phyloP scores from a whole-genome alignment of 768 basidiomycete species.

The Amanita thiersii region DNA sequence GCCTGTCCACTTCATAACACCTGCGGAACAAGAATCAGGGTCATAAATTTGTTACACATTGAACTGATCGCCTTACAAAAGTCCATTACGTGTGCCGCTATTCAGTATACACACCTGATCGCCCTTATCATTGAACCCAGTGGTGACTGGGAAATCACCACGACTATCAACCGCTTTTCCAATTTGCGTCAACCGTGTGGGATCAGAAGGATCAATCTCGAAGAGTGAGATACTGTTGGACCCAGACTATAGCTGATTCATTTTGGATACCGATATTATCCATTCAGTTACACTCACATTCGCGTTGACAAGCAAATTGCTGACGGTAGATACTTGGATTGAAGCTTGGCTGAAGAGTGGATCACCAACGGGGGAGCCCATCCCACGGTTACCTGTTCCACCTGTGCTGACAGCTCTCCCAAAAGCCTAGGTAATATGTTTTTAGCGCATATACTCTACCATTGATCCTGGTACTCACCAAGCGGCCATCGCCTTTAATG shows the following conservation, averaged over 20 bases:
- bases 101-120: constrained; percentile 31
- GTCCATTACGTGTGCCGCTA: constrained; percentile 34
- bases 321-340: constrained; percentile 25
- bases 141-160: neutral
- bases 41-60: neutral
- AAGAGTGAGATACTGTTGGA: constrained; percentile 31
- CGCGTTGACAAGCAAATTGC: constrained; percentile 24
- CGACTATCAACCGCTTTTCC: neutral
- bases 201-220: neutral
- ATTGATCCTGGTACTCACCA: neutral
- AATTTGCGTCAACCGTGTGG: neutral
- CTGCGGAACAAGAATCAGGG: constrained; percentile 14
- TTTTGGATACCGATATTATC: neutral
- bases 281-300: constrained; percentile 18
- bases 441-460: neutral
- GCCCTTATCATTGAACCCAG: constrained; percentile 26
- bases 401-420: neutral
- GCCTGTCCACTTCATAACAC: constrained; percentile 35
- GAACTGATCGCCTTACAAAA: constrained; percentile 20
- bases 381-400: neutral
- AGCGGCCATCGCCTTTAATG: neutral
- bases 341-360: constrained; percentile 32
- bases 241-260: constrained; percentile 25
- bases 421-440: neutral
- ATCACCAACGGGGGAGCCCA: constrained; percentile 15